phyloP scores from a whole-genome alignment of 768 basidiomycete genomes.

The Pisolithus sp. region DNA sequence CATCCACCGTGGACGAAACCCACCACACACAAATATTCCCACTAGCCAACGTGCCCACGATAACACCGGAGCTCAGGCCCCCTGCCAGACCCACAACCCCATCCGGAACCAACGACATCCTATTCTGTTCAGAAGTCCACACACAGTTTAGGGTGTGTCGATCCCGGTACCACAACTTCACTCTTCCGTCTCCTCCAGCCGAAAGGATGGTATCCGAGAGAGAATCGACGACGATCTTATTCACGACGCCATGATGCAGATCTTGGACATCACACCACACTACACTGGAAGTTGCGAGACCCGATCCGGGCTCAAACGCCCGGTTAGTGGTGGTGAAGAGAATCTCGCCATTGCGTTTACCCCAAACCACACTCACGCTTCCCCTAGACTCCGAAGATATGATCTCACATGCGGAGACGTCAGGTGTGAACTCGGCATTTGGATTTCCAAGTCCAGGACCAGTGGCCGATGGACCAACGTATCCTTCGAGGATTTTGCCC shows the following conservation, averaged over 20 bases:
- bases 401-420: constrained; percentile 54
- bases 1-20: constrained; percentile 30
- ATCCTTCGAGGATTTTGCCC: constrained; percentile 65
- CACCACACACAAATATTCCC: constrained; percentile 57
- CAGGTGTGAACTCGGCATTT: constrained; percentile 66
- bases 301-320: constrained; percentile 44
- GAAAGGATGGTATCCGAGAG: constrained; percentile 37
- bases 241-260: constrained; percentile 56
- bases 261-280: constrained; percentile 48
- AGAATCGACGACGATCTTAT: constrained; percentile 49
- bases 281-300: constrained; percentile 39
- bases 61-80: constrained; percentile 34
- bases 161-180: constrained; percentile 71
- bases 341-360: constrained; percentile 62
- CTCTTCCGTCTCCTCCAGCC: constrained; percentile 53
- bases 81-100: constrained; percentile 46
- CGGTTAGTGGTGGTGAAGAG: constrained; percentile 50
- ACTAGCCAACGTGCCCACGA: constrained; percentile 47
- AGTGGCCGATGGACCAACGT: constrained; percentile 56
- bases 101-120: constrained; percentile 35
- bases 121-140: constrained; percentile 52
- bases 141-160: constrained; percentile 37
- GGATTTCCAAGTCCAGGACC: constrained; percentile 64
- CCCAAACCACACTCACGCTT: constrained; percentile 69
- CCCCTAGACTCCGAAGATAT: constrained; percentile 37